These are phyloP conservation scores for Penicillium cosmopolitanum DNA, from an alignment of 495 filamentous ascomycete genomes.

Conservation along the genomic window DNA sequence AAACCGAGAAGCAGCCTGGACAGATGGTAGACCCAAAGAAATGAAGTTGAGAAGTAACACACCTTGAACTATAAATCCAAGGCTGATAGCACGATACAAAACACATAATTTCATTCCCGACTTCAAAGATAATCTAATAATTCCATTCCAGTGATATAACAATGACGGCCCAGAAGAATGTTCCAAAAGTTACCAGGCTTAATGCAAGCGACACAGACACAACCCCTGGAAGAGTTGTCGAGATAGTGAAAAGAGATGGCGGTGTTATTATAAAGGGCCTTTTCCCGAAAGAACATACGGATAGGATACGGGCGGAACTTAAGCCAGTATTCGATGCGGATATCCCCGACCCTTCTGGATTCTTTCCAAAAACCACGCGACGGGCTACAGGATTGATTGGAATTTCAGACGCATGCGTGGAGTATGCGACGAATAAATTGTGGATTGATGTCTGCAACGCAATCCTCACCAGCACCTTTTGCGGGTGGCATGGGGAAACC, in stretches of 20 bases:
- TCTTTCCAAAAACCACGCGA: constrained; percentile 2
- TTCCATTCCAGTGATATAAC: too few species aligned
- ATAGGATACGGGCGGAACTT: constrained; percentile 5
- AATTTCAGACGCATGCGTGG: constrained; percentile 6
- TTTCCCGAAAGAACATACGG: constrained; percentile 1
- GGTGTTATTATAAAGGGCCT: constrained; percentile 4
- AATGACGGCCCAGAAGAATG: not conserved
- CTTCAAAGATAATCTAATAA: too few species aligned
- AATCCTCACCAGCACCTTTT: constrained; percentile 5
- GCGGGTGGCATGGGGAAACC: constrained; percentile 5
- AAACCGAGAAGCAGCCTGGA: too few species aligned
- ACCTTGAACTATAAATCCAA: too few species aligned
- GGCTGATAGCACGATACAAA: too few species aligned
- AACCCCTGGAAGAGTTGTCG: not conserved
- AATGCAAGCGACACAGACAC: not conserved
- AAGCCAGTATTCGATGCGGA: constrained; percentile 6
- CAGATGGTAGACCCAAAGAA: too few species aligned
- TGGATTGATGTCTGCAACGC: constrained; percentile 9
- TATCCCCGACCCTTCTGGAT: constrained; percentile 6
- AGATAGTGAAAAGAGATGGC: not conserved
- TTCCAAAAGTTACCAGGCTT: not conserved
- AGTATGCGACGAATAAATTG: constrained; percentile 6
- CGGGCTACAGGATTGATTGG: constrained; percentile 9
- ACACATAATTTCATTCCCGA: too few species aligned
- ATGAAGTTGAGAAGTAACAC: too few species aligned